These are phyloP conservation scores for Sanghuangporus weigelae DNA, from an alignment of 1,284 basidiomycete genomes.

Conservation along the genomic window DNA sequence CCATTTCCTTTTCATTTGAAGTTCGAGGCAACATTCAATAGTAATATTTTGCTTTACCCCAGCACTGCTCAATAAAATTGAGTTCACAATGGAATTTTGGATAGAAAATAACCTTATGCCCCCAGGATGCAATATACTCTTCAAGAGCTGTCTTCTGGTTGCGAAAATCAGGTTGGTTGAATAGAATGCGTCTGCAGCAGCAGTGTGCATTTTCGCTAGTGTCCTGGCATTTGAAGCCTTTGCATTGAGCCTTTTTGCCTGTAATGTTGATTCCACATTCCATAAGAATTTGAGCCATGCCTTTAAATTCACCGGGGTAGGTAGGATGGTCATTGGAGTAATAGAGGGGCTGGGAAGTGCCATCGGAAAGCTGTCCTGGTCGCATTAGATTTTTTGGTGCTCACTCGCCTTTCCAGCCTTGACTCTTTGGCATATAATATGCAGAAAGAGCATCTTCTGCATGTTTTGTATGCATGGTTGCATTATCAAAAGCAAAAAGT, in stretches of 20 bases:
- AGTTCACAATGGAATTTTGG: slow-evolving; percentile 15
- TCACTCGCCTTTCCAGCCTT: not conserved
- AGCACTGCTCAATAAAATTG: slow-evolving; percentile 14
- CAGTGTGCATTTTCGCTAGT: slow-evolving; percentile 9
- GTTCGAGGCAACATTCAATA: not conserved
- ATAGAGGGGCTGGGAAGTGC: slow-evolving; percentile 21
- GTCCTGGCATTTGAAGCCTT: slow-evolving; percentile 23
- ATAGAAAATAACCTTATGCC: slow-evolving; percentile 3
- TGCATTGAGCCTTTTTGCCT: slow-evolving; percentile 20
- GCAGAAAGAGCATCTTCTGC: slow-evolving; percentile 20
- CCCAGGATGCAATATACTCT: not conserved
- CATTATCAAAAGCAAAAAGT: slow-evolving; percentile 24
- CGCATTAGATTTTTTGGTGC: not conserved
- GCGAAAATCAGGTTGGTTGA: slow-evolving; percentile 25
- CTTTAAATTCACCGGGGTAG: slow-evolving; percentile 26
- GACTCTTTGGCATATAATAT: slow-evolving; percentile 18
- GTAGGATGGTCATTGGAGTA: slow-evolving; percentile 19
- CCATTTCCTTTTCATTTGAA: not conserved
- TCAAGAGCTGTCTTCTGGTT: not conserved
- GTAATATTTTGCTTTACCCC: slow-evolving; percentile 4
- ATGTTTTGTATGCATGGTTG: slow-evolving; percentile 19
- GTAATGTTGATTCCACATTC: slow-evolving; percentile 21
- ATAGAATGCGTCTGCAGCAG: slow-evolving; percentile 24
- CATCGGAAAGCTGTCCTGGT: not conserved
- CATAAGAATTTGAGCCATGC: slow-evolving; percentile 25